Evolutionary conservation across 306 rosid species (phyloP).

Genomic region (Carpinus fangiana): DNA sequence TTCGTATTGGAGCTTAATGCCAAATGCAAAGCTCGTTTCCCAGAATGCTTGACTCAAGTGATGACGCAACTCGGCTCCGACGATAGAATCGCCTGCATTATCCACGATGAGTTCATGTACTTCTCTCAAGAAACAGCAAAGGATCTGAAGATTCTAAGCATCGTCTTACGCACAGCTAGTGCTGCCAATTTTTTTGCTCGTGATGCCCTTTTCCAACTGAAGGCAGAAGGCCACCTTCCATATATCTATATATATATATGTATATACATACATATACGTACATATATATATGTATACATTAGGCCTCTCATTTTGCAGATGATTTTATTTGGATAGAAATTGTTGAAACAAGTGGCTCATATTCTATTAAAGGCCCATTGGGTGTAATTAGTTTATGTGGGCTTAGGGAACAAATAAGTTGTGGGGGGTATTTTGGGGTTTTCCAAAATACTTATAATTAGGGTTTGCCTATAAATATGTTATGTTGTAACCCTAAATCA

Average conservation of each 20-base stretch:
- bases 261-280: no score
- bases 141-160: conserved; percentile 34
- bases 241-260: background rate
- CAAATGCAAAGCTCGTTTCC: conserved; percentile 28
- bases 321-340: no score
- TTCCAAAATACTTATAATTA: no score
- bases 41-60: conserved; percentile 20
- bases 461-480: no score
- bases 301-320: no score
- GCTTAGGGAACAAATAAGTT: no score
- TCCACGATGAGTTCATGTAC: conserved; percentile 37
- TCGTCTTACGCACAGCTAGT: conserved; percentile 32
- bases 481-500: no score
- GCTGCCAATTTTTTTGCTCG: conserved; percentile 35
- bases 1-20: conserved; percentile 17
- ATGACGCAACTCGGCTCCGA: conserved; percentile 1
- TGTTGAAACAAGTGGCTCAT: no score
- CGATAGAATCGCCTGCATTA: conserved; percentile 31
- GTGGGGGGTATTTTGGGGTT: no score
- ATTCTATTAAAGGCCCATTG: no score
- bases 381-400: no score
- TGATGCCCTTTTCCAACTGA: conserved; percentile 19
- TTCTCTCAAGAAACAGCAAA: conserved; percentile 29
- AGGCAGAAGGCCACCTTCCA: conserved; percentile 31
- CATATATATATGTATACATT: no score